These are phyloP conservation scores for Aspergillus carbonarius DNA, from an alignment of 2,329 filamentous ascomycete genomes.

Conservation along the genomic window DNA sequence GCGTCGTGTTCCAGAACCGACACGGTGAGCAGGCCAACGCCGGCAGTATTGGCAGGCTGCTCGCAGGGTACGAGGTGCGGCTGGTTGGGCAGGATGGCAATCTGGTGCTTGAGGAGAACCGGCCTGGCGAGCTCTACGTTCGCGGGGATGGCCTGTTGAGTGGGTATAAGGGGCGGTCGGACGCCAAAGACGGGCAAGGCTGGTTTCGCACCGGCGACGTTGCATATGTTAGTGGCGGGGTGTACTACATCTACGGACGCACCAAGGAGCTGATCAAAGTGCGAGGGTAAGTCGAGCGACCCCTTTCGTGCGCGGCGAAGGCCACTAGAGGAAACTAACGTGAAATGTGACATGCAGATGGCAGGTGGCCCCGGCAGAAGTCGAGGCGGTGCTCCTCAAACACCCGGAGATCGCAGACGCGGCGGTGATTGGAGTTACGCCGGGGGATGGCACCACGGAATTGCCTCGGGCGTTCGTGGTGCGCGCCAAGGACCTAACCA, in stretches of 20 bases:
- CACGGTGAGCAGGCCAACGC: conserved; percentile 42
- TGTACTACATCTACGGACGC: conserved; percentile 43
- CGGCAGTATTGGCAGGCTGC: conserved; percentile 49
- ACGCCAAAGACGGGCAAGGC: conserved; percentile 38
- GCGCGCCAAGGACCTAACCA: conserved; percentile 22
- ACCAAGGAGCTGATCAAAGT: conserved; percentile 51
- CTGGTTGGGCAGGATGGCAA: conserved; percentile 37
- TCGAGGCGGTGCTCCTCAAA: conserved; percentile 48
- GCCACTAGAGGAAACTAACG: not conserved
- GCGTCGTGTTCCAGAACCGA: conserved; percentile 44
- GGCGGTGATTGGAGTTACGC: conserved; percentile 47
- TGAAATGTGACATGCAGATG: conserved; percentile 30
- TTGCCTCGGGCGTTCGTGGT: conserved; percentile 51
- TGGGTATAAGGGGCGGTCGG: conserved; percentile 37
- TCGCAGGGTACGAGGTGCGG: conserved; percentile 43
- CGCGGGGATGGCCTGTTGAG: conserved; percentile 37
- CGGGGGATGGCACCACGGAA: conserved; percentile 33
- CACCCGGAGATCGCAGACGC: conserved; percentile 47
- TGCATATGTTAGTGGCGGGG: conserved; percentile 36
- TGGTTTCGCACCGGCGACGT: conserved; percentile 49
- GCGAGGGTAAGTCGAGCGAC: conserved; percentile 36
- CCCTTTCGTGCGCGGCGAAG: not conserved
- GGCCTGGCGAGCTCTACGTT: conserved; percentile 45
- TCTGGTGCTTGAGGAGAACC: conserved; percentile 27
- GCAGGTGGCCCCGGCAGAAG: conserved; percentile 50